Evolutionary conservation across 139 green algal species (phyloP).

Genomic region (Chlamydomonas sphaeroides): DNA sequence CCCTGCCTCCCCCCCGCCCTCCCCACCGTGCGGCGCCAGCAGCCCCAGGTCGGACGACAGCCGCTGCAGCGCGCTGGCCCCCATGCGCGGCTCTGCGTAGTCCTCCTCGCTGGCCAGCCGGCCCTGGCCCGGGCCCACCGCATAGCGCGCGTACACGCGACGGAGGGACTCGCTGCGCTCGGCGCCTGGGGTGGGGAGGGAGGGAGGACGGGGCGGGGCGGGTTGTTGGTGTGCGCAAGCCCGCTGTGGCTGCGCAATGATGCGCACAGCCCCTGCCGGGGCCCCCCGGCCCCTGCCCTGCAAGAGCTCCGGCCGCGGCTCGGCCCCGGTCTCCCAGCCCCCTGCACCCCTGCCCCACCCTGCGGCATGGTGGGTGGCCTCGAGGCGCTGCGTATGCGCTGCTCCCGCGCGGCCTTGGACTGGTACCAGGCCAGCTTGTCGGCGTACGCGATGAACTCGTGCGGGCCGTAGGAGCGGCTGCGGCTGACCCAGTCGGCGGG

Average conservation of each 20-base stretch:
- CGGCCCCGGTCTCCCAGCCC: too few relatives aligned
- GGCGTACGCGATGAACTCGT: slow-evolving; percentile 36
- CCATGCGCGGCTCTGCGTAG: slow-evolving; percentile 14
- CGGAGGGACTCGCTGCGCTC: slow-evolving; percentile 13
- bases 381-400: too few relatives aligned
- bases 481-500: background rate
- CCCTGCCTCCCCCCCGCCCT: too few relatives aligned
- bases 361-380: too few relatives aligned
- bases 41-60: slow-evolving; percentile 14
- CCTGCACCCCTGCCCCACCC: too few relatives aligned
- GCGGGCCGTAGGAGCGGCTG: background rate
- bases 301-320: too few relatives aligned
- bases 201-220: too few relatives aligned
- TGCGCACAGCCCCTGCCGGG: too few relatives aligned
- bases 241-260: too few relatives aligned
- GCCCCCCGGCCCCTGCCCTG: too few relatives aligned
- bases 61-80: slow-evolving; percentile 6
- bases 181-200: background rate
- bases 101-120: background rate
- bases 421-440: slow-evolving; percentile 1
- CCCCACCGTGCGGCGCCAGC: background rate
- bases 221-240: too few relatives aligned
- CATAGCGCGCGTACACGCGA: slow-evolving; percentile 3
- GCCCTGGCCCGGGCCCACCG: background rate
- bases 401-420: slow-evolving; percentile 3